phyloP scores from a whole-genome alignment of 2,329 filamentous ascomycete genomes.

The Colletotrichum orchidophilum region DNA sequence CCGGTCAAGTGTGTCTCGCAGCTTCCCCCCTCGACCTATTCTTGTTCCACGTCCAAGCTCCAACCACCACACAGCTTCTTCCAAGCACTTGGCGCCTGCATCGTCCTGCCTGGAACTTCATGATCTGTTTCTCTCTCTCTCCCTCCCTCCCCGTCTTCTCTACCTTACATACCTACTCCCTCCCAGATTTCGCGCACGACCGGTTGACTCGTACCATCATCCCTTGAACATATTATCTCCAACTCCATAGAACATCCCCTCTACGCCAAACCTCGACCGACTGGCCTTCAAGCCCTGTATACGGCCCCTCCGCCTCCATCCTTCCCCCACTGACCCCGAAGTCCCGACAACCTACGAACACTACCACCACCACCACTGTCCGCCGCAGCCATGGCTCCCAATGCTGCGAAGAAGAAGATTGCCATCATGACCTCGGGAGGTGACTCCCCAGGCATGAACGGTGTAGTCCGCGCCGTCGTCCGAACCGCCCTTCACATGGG shows the following conservation, averaged over 20 bases:
- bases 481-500: slow-evolving; percentile 88
- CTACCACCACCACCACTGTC: not conserved
- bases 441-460: slow-evolving; percentile 96
- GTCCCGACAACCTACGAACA: slow-evolving; percentile 15
- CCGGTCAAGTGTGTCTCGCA: slow-evolving; percentile 29
- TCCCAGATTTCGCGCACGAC: slow-evolving; percentile 13
- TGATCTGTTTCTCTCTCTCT: slow-evolving; percentile 13
- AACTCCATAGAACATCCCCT: not conserved
- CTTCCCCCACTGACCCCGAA: slow-evolving; percentile 15
- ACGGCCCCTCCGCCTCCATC: not conserved
- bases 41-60: slow-evolving; percentile 18
- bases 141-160: slow-evolving; percentile 3
- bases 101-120: slow-evolving; percentile 15
- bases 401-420: slow-evolving; percentile 71
- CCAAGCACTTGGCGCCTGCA: slow-evolving; percentile 27
- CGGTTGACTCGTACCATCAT: slow-evolving; percentile 19
- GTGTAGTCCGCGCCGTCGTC: slow-evolving; percentile 87
- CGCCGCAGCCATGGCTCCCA: slow-evolving; percentile 49
- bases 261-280: not conserved
- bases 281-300: slow-evolving; percentile 8
- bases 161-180: not conserved
- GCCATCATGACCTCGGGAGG: slow-evolving; percentile 95
- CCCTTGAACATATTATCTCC: slow-evolving; percentile 20
- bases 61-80: slow-evolving; percentile 23
- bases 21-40: slow-evolving; percentile 18